Evolutionary conservation across 2,329 filamentous ascomycete genomes (phyloP), one percentile per base, ranked within the genome.

Genomic region (Clarireedia paspali): DNA sequence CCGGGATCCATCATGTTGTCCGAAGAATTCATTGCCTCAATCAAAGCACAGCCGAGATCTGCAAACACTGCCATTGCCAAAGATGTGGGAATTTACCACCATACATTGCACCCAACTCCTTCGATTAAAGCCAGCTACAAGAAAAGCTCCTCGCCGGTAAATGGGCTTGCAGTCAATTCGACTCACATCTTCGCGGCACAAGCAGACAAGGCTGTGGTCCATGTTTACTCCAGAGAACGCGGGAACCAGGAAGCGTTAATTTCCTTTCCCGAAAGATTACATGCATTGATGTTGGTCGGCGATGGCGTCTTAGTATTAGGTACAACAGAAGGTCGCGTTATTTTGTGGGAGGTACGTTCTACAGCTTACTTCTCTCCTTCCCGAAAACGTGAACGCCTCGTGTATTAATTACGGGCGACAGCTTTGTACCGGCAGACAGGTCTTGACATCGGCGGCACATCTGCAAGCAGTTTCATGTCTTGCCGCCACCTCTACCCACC

Each of bases 121-220:
- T 79, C 83, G n/a, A 82, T 91, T 68, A 86, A 87, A 66, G 77
- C 83, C 60, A 81, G 85, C 48, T 91, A 94, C 79, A 97, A 96
- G 78, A 97, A 96, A 75, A 95, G 89, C 75, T 88, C 89, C 15
- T 84, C 85, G n/a, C 79, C 85, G 26, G 76, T 80, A 57, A 89
- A 92, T 70, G 87, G 89, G 64, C 75, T 99, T 55, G 91, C 90
- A 30, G 79, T 91, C 64, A 95, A 81, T 71, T 77, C 82, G 46
- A 85, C 85, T 20, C 94, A 99, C 70, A 79, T 97, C 47, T 99
- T 96, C 70, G 87, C 91, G 4, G 92, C 90, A 4, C 94, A 99
- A 70, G 80, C 87, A 50, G 91, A 91, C 62, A 97, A 96, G 72
- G 89, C 91, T 0, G 88, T 95, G 44, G 81, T 99, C 1, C 89